Conservation (phyloP, 176 grass and related monocot species). For the Cocos nucifera region DNA sequence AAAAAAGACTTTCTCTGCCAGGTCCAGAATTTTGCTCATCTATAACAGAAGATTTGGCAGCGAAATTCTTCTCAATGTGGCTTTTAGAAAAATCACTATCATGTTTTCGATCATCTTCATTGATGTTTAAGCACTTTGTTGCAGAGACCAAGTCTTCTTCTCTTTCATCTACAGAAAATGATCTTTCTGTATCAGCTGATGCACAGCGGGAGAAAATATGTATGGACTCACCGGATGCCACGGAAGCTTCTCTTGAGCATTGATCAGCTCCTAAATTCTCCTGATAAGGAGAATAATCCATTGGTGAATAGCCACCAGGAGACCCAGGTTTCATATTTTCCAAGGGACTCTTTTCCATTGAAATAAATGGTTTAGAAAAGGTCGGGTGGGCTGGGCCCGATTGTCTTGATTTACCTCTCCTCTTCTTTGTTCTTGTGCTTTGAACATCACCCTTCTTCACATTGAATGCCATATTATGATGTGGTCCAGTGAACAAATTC, state of each 20-base stretch:
- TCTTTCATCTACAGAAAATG: conserved; percentile 19
- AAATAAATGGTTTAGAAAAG: no score
- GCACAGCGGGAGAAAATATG: conserved; percentile 13
- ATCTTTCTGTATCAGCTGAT: conserved; percentile 18
- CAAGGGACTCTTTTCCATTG: no score
- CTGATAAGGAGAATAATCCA: conserved; percentile 78
- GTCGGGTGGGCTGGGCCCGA: no score
- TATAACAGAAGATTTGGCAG: conserved; percentile 42
- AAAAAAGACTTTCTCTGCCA: conserved; percentile 18
- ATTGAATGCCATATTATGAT: no score
- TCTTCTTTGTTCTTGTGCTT: no score
- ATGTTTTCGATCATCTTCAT: conserved; percentile 22
- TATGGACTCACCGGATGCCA: conserved; percentile 25
- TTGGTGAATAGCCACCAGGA: conserved; percentile 63
- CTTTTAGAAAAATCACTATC: conserved; percentile 18
- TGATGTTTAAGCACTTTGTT: conserved; percentile 44
- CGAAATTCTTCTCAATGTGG: conserved; percentile 26
- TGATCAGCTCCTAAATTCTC: conserved; percentile 27
- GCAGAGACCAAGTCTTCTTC: conserved; percentile 37
- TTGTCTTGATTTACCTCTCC: no score
- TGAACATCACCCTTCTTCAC: no score
- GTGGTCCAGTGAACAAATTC: no score
- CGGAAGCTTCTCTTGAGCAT: conserved; percentile 26
- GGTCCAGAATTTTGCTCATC: conserved; percentile 3
- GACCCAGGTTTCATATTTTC: conserved; percentile 16